Percentiles rank a stretch among this genome's conserved stretches.
These are phyloP conservation scores for Stenogyne calaminthoides DNA, from an alignment of 305 asterid species.

Conservation along the genomic window DNA sequence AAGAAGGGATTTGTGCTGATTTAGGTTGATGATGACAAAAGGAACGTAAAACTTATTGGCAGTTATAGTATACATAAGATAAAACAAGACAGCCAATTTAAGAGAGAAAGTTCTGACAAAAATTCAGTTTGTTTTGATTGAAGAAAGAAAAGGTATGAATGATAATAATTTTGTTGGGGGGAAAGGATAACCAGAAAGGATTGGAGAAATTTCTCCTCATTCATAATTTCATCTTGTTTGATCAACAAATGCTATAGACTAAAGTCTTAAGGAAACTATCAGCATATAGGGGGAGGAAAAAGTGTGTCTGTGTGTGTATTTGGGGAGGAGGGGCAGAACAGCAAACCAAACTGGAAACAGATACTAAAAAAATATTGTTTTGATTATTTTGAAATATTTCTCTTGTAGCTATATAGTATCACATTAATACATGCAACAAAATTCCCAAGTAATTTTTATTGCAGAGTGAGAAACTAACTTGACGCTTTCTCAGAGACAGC, in stretches of 20 bases:
- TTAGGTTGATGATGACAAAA: not conserved
- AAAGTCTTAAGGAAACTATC: not conserved
- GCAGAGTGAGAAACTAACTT: not conserved
- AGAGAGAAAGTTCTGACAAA: not conserved
- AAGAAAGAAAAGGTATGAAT: not conserved
- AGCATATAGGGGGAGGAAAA: not conserved
- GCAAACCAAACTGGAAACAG: not conserved
- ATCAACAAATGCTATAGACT: not conserved
- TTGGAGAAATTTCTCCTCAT: slow-evolving; percentile 4
- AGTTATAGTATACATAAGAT: not conserved
- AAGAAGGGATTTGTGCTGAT: not conserved
- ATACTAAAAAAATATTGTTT: not conserved
- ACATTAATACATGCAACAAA: not conserved
- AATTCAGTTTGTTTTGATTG: not conserved
- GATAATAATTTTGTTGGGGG: not conserved
- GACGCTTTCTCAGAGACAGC: not conserved
- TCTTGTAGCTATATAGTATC: not conserved
- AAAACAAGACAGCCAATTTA: not conserved
- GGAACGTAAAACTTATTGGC: not conserved
- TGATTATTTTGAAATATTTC: slow-evolving; percentile 2
- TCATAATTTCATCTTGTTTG: not conserved
- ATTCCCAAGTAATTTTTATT: not conserved
- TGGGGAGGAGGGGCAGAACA: not conserved
- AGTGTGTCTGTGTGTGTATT: not conserved
- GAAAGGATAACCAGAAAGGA: not conserved